Evolutionary conservation across 2,329 filamentous ascomycete species (phyloP).

Genomic region (Epichloe sylvatica): DNA sequence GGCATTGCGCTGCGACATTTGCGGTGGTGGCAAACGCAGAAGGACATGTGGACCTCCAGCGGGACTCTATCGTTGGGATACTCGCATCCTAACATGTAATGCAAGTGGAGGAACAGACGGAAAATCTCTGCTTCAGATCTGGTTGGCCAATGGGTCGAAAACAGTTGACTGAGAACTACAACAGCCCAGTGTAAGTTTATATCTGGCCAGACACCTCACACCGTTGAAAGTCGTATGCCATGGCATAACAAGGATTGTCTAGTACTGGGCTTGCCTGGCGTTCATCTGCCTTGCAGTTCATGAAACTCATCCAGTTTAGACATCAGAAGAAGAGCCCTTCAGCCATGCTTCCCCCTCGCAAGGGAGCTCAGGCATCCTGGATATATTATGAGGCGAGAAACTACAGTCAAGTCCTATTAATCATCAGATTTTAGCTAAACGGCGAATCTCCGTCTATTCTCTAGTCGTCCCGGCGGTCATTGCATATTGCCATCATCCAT

Average conservation of each 20-base stretch:
- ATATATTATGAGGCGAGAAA: constrained; percentile 46
- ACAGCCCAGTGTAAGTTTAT: constrained; percentile 47
- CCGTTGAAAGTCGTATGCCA: too few relatives aligned
- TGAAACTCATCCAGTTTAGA: too few relatives aligned
- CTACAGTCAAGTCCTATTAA: background rate
- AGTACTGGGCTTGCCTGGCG: constrained; percentile 69
- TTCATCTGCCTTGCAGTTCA: constrained; percentile 56
- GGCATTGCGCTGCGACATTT: too few relatives aligned
- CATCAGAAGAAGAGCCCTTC: constrained; percentile 21
- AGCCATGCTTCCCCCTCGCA: constrained; percentile 37
- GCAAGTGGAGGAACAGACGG: constrained; percentile 19
- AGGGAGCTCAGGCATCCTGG: constrained; percentile 53
- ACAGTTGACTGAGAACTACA: constrained; percentile 68
- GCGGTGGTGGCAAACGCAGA: too few relatives aligned
- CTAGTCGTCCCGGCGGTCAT: constrained; percentile 54
- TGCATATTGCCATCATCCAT: constrained; percentile 46
- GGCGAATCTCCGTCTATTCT: background rate
- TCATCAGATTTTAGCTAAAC: background rate
- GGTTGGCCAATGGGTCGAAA: background rate
- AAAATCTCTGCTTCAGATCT: too few relatives aligned
- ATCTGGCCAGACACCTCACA: background rate
- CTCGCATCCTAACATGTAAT: constrained; percentile 64
- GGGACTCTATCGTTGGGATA: constrained; percentile 67
- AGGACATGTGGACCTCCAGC: constrained; percentile 57
- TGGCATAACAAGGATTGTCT: constrained; percentile 4